Percentiles rank a stretch among this genome's conserved stretches.
These are phyloP conservation scores for Aciculosporium take DNA, from an alignment of 2,329 filamentous ascomycete species.

Conservation along the genomic window DNA sequence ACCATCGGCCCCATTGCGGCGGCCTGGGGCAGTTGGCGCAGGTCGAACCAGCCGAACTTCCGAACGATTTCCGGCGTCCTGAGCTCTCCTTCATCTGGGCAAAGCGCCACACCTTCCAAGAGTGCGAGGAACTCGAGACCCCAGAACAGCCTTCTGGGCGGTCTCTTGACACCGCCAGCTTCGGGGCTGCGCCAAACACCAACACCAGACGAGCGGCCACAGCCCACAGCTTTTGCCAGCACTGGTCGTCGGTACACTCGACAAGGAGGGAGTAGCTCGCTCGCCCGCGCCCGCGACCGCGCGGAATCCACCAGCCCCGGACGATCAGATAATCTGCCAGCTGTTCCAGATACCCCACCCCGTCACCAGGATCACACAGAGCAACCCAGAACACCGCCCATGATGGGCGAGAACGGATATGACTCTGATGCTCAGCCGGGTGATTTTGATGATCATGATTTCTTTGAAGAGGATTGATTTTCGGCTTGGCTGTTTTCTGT, in stretches of 20 bases:
- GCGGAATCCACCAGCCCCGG: slow-evolving; percentile 20
- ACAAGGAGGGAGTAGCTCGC: slow-evolving; percentile 18
- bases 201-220: slow-evolving; percentile 24
- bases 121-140: slow-evolving; percentile 37
- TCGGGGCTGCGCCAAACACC: slow-evolving; percentile 54
- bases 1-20: slow-evolving; percentile 65
- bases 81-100: slow-evolving; percentile 26
- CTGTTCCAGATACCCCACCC: slow-evolving; percentile 24
- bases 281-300: slow-evolving; percentile 14
- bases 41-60: slow-evolving; percentile 41
- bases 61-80: slow-evolving; percentile 33
- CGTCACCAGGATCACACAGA: slow-evolving; percentile 22
- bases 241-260: slow-evolving; percentile 45
- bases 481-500: not conserved
- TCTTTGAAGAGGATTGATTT: slow-evolving; percentile 36
- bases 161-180: slow-evolving; percentile 79
- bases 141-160: slow-evolving; percentile 51
- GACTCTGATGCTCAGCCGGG: slow-evolving; percentile 46
- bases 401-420: slow-evolving; percentile 44
- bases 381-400: slow-evolving; percentile 43
- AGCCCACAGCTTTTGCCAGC: slow-evolving; percentile 46
- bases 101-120: slow-evolving; percentile 46
- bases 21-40: slow-evolving; percentile 95
- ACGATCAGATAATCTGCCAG: slow-evolving; percentile 26
- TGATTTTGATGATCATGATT: slow-evolving; percentile 45